Base-by-base conservation (phyloP, 306 rosid genomes). In the Vigna hirtella region DNA sequence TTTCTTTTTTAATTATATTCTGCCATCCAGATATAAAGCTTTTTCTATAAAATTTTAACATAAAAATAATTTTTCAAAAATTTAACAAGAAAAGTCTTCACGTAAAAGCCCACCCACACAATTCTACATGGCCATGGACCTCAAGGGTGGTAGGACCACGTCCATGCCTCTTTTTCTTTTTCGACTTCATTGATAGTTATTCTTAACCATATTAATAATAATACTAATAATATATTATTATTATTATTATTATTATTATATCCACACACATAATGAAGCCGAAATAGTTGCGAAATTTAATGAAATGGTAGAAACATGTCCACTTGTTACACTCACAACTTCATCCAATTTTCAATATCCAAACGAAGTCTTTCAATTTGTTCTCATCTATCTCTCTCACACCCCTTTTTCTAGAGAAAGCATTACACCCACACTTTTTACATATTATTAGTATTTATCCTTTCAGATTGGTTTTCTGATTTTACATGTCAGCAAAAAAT, bases 351-450 rank as follows among this genome's bases (percentile, higher is more conserved):
- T n/a, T 12, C 61, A 9, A 3, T 30, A 30, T 55, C 14, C 14
- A 55, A 55, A 20, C 61, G 3, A 55, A 55, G 30, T 12, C 61
- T 55, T 5, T 45, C n/a, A 30, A 52, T 13, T 51, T 6, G 49
- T 51, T 30, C 7, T 12, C 7, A 32, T 13, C 38, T 6, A 22
- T 40, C 66, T 38, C 22, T 0, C 14, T 34, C 76, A 12, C 45
- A 52, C 12, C 13, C 18, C 2, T 12, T 20, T 52, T 18, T 14
- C 24, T 4, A 42, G 2, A 30, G 1, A 74, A 74, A 47, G 17
- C 28, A 74, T 74, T 62, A 12, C 48, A 45, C 56, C 13, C 66
- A 65, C 15, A 76, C 2, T 36, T 49, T 63, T 76, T 12, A 50
- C 40, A 20, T 76, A 40, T 47, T 65, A 36, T 51, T 40, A 40